Base-by-base conservation (phyloP, 345 rosid genomes). In the Syzygium grande region DNA sequence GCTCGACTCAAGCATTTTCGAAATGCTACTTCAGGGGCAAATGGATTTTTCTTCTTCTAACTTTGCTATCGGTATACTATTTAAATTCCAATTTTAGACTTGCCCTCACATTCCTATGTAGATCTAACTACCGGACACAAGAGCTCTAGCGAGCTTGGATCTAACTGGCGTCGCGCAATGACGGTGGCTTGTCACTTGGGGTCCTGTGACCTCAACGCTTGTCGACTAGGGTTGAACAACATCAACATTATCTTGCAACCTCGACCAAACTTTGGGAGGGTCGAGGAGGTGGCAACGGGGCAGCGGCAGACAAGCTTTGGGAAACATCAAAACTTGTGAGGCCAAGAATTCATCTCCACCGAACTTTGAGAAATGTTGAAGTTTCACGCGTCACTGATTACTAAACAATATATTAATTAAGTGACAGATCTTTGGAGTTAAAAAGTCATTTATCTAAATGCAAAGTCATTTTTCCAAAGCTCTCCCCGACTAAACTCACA, bases 161-260 rank as follows among this genome's bases (percentile, higher is more conserved):
- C 38, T 3, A 0, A 30, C 11, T 5, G 11, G 9, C 11, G 3
- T 68, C 43, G 0, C 23, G 46, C 11, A 0, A 73, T 7, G 1
- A 73, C 1, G 49, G 7, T 9, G 43, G 43, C 22, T 0, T 9
- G 11, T 19, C 13, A 34, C 5, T 1, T 4, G 5, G 49, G 80
- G 7, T 16, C 38, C 10, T 13, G 19, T 15, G 43, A 30, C 19
- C 78, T 65, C 22, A 5, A 2, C 8, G 4, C 73, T 13, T 16
- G 15, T n/a, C 17, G 2, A 6, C 73, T 27, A 13, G 19, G 34
- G 34, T 7, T 13, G 17, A 34, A n/a, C 34, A 13, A n/a, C 21
- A 29, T 21, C 0, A 3, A 22, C 9, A 8, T 61, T 3, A 4
- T 16, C 41, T 30, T 15, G 11, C 78, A 6, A 43, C 46, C 46